phyloP scores from a whole-genome alignment of 176 grass and related monocot genomes.

The Typha latifolia region DNA sequence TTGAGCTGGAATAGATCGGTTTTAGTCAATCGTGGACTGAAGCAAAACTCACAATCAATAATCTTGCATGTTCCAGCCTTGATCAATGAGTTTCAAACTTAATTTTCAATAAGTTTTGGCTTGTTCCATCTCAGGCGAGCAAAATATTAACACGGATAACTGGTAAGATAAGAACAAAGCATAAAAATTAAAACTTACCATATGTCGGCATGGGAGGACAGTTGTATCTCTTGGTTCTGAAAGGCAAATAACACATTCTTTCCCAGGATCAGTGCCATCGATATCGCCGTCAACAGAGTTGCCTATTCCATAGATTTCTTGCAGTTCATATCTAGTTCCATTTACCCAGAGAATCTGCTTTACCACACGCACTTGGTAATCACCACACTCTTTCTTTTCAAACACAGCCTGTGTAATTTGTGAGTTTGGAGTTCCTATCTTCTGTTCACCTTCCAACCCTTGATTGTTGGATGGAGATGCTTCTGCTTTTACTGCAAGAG shows the following conservation, averaged over 20 bases:
- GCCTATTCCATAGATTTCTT: conserved; percentile 55
- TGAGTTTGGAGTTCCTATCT: conserved; percentile 6
- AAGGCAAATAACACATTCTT: conserved; percentile 65
- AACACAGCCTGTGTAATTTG: conserved; percentile 51
- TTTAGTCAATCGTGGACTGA: too few species aligned
- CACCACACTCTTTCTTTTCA: conserved; percentile 33
- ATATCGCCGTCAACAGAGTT: conserved; percentile 27
- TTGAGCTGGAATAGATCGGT: too few species aligned
- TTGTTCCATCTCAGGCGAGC: too few species aligned
- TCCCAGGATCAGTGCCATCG: conserved; percentile 40
- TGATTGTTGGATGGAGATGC: conserved; percentile 33
- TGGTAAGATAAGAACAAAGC: too few species aligned
- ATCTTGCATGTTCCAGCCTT: too few species aligned
- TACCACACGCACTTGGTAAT: conserved; percentile 28
- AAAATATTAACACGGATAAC: too few species aligned
- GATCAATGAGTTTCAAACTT: too few species aligned
- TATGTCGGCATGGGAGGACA: conserved; percentile 60
- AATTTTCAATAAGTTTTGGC: too few species aligned
- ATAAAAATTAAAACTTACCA: conserved; percentile 24
- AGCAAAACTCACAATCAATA: too few species aligned
- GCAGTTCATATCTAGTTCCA: conserved; percentile 50
- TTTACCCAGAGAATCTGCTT: conserved; percentile 53
- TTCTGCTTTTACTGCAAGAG: conserved; percentile 50
- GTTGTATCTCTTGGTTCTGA: conserved; percentile 55
- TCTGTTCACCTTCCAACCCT: conserved; percentile 28